Conservation (phyloP, 1,284 basidiomycete species). For the Irpex sp. region DNA sequence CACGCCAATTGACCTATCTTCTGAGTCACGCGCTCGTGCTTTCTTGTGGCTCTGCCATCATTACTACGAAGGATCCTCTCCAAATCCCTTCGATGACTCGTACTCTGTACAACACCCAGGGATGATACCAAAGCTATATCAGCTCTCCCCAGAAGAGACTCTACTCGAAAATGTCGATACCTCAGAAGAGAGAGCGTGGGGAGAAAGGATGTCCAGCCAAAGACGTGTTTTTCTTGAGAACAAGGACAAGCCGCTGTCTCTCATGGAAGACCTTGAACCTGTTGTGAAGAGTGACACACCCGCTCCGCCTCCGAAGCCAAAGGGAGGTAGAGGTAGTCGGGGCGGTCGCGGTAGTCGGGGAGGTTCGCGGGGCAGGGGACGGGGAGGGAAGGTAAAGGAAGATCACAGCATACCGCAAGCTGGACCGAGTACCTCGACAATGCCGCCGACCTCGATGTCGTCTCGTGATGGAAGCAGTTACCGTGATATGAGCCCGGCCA, state of each 20-base stretch:
- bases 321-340: conserved; percentile 13
- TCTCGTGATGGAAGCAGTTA: neutral
- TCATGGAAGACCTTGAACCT: neutral
- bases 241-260: conserved; percentile 24
- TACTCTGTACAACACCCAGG: conserved; percentile 45
- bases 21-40: conserved; percentile 58
- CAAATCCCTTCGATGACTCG: conserved; percentile 67
- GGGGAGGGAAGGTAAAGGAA: neutral
- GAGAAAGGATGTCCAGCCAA: conserved; percentile 59
- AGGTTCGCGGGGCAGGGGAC: conserved; percentile 6
- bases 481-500: neutral
- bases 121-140: conserved; percentile 53
- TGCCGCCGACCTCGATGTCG: neutral
- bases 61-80: conserved; percentile 62
- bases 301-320: conserved; percentile 3
- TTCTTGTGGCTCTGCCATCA: conserved; percentile 79
- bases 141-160: conserved; percentile 46
- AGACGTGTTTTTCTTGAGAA: conserved; percentile 63
- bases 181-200: conserved; percentile 63
- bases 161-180: conserved; percentile 67
- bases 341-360: neutral
- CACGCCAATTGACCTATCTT: conserved; percentile 54
- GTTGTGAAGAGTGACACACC: neutral
- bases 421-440: neutral
- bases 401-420: neutral